Evolutionary conservation across 352 stramenopile genomes (phyloP).

Genomic region (Lagenidium sp.): DNA sequence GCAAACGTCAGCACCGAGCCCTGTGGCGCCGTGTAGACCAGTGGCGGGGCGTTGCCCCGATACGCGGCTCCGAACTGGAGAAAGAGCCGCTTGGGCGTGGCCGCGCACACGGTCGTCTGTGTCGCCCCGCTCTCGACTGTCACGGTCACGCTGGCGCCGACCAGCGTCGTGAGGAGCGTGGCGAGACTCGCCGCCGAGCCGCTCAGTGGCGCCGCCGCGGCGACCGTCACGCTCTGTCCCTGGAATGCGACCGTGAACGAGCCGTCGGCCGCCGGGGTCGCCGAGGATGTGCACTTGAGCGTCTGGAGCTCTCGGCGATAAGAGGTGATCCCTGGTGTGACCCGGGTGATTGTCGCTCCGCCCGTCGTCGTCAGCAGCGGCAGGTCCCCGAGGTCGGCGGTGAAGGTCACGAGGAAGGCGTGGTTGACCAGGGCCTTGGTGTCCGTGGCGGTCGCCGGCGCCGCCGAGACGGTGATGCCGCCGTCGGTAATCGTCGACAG

Average conservation of each 20-base stretch:
- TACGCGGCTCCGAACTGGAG: constrained; percentile 57
- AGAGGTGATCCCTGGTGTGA: constrained; percentile 29
- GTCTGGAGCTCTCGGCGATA: constrained; percentile 72
- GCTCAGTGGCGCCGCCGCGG: constrained; percentile 34
- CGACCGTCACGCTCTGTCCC: constrained; percentile 21
- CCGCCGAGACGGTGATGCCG: constrained; percentile 62
- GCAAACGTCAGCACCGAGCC: constrained; percentile 25
- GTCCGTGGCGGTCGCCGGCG: constrained; percentile 20
- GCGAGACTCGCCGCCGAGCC: constrained; percentile 19
- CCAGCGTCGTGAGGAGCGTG: constrained; percentile 16
- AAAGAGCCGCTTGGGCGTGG: constrained; percentile 42
- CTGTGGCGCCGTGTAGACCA: constrained; percentile 24
- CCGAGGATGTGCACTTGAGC: constrained; percentile 45
- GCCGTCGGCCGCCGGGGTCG: constrained; percentile 20
- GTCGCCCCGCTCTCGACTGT: constrained; percentile 18
- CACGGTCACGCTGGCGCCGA: constrained; percentile 29
- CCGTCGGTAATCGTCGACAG: constrained; percentile 75
- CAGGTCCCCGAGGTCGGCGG: constrained; percentile 31
- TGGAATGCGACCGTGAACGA: constrained; percentile 53
- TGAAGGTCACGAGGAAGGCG: constrained; percentile 70
- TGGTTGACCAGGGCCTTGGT: constrained; percentile 16
- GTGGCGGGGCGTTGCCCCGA: constrained; percentile 48
- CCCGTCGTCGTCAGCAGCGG: constrained; percentile 20
- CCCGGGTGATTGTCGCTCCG: constrained; percentile 22
- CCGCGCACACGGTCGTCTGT: constrained; percentile 41